Conservation (phyloP, 1,284 basidiomycete species). For the Ganoderma meredithae region DNA sequence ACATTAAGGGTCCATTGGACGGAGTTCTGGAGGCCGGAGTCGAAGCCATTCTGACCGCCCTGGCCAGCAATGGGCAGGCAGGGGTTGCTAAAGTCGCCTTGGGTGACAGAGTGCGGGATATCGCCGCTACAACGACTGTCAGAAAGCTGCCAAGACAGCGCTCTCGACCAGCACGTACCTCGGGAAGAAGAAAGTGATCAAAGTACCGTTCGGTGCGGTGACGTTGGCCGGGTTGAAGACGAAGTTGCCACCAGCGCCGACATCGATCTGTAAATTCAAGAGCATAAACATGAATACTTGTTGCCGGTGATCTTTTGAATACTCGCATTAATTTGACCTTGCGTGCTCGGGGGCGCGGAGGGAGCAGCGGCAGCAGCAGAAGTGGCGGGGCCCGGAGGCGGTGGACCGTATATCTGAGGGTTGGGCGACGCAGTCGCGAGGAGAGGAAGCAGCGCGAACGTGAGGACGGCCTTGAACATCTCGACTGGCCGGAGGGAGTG, state of each 20-base stretch:
- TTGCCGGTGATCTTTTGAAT: background rate
- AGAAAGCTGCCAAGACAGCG: background rate
- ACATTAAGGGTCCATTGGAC: slow-evolving; percentile 58
- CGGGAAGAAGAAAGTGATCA: slow-evolving; percentile 63
- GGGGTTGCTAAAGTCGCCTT: slow-evolving; percentile 56
- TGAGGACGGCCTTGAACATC: slow-evolving; percentile 35
- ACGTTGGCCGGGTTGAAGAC: slow-evolving; percentile 55
- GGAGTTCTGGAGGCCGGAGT: slow-evolving; percentile 53
- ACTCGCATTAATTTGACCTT: slow-evolving; percentile 54
- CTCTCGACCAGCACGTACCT: slow-evolving; percentile 47
- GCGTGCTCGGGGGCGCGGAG: slow-evolving; percentile 51
- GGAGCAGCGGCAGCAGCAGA: slow-evolving; percentile 43
- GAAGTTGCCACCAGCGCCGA: slow-evolving; percentile 49
- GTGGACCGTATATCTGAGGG: slow-evolving; percentile 46
- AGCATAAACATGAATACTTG: background rate
- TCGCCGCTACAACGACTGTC: slow-evolving; percentile 14
- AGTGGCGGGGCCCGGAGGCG: slow-evolving; percentile 37
- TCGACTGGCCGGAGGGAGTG: slow-evolving; percentile 18
- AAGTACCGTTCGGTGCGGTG: slow-evolving; percentile 54
- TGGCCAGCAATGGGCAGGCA: slow-evolving; percentile 55
- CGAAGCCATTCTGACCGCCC: slow-evolving; percentile 53
- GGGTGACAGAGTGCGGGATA: slow-evolving; percentile 59
- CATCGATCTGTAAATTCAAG: slow-evolving; percentile 49
- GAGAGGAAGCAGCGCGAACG: slow-evolving; percentile 42
- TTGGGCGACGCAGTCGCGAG: slow-evolving; percentile 43